Conservation (phyloP, 2,329 filamentous ascomycete genomes). For the Parascedosporium putredinis region DNA sequence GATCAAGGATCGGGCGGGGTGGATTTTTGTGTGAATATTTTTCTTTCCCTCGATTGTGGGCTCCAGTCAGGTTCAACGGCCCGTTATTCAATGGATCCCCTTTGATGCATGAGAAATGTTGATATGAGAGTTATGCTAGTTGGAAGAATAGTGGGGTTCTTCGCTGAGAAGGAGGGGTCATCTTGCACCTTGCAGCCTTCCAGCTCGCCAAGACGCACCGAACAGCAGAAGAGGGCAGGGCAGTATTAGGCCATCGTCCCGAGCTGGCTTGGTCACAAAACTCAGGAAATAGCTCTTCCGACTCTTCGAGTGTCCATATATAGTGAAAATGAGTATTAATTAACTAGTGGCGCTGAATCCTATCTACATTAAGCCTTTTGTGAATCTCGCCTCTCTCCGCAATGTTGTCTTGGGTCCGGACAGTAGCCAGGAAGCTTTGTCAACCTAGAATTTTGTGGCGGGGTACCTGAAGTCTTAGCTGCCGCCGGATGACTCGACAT, state of each 20-base stretch:
- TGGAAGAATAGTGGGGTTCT: not conserved
- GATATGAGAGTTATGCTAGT: not conserved
- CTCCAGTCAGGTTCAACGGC: not conserved
- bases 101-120: not conserved
- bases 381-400: too few species aligned
- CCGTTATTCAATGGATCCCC: not conserved
- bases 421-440: not conserved
- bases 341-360: too few species aligned
- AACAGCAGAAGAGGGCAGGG: too few species aligned
- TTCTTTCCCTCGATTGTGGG: conserved; percentile 7
- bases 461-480: not conserved
- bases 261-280: too few species aligned
- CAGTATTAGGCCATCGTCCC: too few species aligned
- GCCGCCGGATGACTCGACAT: not conserved
- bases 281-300: too few species aligned
- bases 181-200: too few species aligned
- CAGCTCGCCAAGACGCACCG: too few species aligned
- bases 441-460: conserved; percentile 1
- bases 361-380: too few species aligned
- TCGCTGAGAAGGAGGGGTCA: not conserved
- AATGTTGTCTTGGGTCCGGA: too few species aligned
- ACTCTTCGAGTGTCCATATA: too few species aligned
- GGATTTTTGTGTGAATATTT: conserved; percentile 9
- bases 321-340: too few species aligned
- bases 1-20: conserved; percentile 7